phyloP scores from a whole-genome alignment of 495 filamentous ascomycete species.

The Trichocladium antarcticum region DNA sequence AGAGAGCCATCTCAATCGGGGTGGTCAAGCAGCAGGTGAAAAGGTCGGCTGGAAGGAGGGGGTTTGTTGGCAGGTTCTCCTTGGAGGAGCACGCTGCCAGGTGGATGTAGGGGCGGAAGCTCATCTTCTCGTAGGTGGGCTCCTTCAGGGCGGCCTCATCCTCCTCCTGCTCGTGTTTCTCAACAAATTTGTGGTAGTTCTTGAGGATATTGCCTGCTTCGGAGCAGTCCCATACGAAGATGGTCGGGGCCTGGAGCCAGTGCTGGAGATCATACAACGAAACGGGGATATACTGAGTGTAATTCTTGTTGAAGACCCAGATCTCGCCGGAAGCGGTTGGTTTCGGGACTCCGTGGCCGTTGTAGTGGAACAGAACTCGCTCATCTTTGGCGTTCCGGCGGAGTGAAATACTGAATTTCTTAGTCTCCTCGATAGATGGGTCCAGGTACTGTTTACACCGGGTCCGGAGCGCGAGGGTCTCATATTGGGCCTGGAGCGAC shows the following conservation, averaged over 20 bases:
- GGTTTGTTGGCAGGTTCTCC: slow-evolving; percentile 94
- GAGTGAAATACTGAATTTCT: slow-evolving; percentile 83
- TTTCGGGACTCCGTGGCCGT: slow-evolving; percentile 95
- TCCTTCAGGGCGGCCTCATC: slow-evolving; percentile 59
- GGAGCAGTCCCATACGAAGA: slow-evolving; percentile 96
- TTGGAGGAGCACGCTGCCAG: slow-evolving; percentile 81
- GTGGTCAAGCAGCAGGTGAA: slow-evolving; percentile 95
- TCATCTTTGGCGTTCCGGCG: slow-evolving; percentile 91
- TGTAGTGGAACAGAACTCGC: slow-evolving; percentile 92
- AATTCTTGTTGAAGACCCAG: slow-evolving; percentile 98
- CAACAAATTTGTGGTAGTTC: slow-evolving; percentile 86
- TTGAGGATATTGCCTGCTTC: slow-evolving; percentile 90
- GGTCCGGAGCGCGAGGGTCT: slow-evolving; percentile 84
- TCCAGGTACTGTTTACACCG: slow-evolving; percentile 95
- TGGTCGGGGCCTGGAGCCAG: slow-evolving; percentile 89
- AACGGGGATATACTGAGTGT: slow-evolving; percentile 97
- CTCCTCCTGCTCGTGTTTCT: slow-evolving; percentile 86
- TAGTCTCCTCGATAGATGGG: slow-evolving; percentile 91
- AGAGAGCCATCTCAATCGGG: slow-evolving; percentile 90
- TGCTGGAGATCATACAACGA: slow-evolving; percentile 90
- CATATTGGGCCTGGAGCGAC: slow-evolving; percentile 87
- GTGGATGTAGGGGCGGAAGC: slow-evolving; percentile 64
- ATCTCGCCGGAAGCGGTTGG: slow-evolving; percentile 94
- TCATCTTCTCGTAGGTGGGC: slow-evolving; percentile 57
- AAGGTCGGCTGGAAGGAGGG: slow-evolving; percentile 83